Base-by-base conservation (phyloP, 2,329 filamentous ascomycete species). In the Conoideocrella luteorostrata region DNA sequence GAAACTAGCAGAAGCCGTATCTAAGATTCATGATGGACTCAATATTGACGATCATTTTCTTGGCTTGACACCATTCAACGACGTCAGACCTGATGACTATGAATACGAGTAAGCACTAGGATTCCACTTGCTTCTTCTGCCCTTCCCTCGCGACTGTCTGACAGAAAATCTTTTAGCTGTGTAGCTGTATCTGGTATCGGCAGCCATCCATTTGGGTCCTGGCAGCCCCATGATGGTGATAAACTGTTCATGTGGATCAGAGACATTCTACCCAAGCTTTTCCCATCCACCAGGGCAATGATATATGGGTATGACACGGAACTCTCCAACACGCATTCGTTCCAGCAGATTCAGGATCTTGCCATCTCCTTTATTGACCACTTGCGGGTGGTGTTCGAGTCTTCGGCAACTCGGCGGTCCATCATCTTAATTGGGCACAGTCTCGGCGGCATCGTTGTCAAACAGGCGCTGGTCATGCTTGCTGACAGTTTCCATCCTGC, bases 241-340 rank as follows among this genome's bases (percentile, higher is more conserved):
- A 47, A 49, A 11, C 44, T 38, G 0, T 49, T 39, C 28, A 42
- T 45, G 41, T 49, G 47, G 47, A 40, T 49, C n/a, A 26, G 47
- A n/a, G 47, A 49, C 13, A 7, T 12, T 2, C 35, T 49, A 3
- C 45, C 47, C 1, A 1, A 7, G 7, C 7, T 7, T 28, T 13
- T 28, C 26, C 26, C 26, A 28, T 7, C 7, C 13, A 13, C 13
- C 13, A 7, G 26, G 7, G 7, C 13, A 7, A 7, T 28, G 26
- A 7, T 28, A 13, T 28, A 28, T 13, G 26, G 26, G 7, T 28
- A 28, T 13, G 26, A 28, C 26, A 28, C 26, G 13, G 13, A 7
- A 7, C 26, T 28, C 26, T 7, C 26, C 26, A 13, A 13, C 13
- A 28, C 7, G 7, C 26, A 13, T 7, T 28, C 26, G 7, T 28